Conservation (phyloP, 2,329 filamentous ascomycete genomes). For the Penicillium brevicompactum region DNA sequence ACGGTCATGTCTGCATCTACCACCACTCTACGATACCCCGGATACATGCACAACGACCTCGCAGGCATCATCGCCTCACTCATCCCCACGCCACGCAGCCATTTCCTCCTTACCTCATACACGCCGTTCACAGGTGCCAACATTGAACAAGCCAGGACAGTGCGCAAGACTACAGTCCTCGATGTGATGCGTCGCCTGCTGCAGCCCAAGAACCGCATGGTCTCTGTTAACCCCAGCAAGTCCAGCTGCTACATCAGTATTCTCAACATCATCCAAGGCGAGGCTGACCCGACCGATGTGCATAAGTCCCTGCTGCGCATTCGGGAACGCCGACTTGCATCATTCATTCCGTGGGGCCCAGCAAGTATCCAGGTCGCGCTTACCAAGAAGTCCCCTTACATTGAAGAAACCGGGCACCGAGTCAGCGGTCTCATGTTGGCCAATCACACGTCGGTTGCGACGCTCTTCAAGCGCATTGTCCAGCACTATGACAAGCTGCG, state of each 20-base stretch:
- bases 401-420: constrained; percentile 80
- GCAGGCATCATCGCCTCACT: constrained; percentile 95
- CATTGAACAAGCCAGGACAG: constrained; percentile 94
- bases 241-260: constrained; percentile 99
- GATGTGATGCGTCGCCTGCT: constrained; percentile 95
- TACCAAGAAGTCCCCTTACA: constrained; percentile 94
- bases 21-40: constrained; percentile 92
- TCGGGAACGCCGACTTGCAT: constrained; percentile 87
- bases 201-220: constrained; percentile 99
- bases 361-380: constrained; percentile 96
- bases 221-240: constrained; percentile 91
- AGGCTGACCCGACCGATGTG: constrained; percentile 95
- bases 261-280: constrained; percentile 97
- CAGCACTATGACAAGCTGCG: constrained; percentile 90
- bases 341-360: constrained; percentile 97
- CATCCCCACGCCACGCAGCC: constrained; percentile 93
- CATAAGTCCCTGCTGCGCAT: constrained; percentile 98
- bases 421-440: constrained; percentile 97
- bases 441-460: constrained; percentile 96
- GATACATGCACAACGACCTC: constrained; percentile 99
- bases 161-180: constrained; percentile 95
- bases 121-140: constrained; percentile 97
- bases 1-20: constrained; percentile 99
- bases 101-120: constrained; percentile 98
- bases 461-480: constrained; percentile 92